A percentile compares a stretch with the other conserved stretches of the same genome.
These are phyloP conservation scores for Aphanomyces euteiches DNA, from an alignment of 352 stramenopile species.

Conservation along the genomic window DNA sequence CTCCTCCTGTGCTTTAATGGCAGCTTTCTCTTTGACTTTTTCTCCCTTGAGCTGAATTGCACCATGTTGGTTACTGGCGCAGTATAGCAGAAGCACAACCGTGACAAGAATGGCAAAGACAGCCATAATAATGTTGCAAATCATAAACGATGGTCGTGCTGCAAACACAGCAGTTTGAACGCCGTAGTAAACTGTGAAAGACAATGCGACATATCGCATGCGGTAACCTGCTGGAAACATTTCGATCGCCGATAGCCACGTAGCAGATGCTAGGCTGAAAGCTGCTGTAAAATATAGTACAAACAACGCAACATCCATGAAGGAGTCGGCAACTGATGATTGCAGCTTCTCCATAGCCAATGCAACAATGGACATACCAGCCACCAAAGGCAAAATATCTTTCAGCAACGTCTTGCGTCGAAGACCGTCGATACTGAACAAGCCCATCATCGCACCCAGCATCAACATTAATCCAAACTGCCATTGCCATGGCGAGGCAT, in stretches of 20 bases:
- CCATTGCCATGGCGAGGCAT: constrained; percentile 74
- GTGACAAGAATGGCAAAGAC: constrained; percentile 64
- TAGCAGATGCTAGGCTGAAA: constrained; percentile 70
- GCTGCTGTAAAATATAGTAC: constrained; percentile 62
- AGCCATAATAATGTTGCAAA: constrained; percentile 73
- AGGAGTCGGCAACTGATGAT: constrained; percentile 31
- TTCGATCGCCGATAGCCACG: constrained; percentile 79
- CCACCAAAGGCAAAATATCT: constrained; percentile 72
- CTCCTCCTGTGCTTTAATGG: constrained; percentile 38
- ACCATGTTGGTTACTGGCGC: constrained; percentile 72
- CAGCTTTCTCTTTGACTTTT: constrained; percentile 69
- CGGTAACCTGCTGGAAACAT: constrained; percentile 80
- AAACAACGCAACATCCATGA: constrained; percentile 60
- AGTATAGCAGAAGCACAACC: constrained; percentile 70
- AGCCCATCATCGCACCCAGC: constrained; percentile 54
- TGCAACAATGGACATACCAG: constrained; percentile 52
- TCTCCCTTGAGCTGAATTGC: constrained; percentile 83
- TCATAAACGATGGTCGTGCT: constrained; percentile 61
- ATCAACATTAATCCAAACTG: constrained; percentile 79
- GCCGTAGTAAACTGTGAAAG: constrained; percentile 72
- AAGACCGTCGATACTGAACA: constrained; percentile 78
- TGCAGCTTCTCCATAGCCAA: constrained; percentile 43
- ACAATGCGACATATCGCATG: constrained; percentile 59
- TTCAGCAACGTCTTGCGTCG: constrained; percentile 88
- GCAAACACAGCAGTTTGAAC: constrained; percentile 65